Base-by-base conservation (phyloP, 768 basidiomycete genomes). In the Hydnomerulius pinastri region DNA sequence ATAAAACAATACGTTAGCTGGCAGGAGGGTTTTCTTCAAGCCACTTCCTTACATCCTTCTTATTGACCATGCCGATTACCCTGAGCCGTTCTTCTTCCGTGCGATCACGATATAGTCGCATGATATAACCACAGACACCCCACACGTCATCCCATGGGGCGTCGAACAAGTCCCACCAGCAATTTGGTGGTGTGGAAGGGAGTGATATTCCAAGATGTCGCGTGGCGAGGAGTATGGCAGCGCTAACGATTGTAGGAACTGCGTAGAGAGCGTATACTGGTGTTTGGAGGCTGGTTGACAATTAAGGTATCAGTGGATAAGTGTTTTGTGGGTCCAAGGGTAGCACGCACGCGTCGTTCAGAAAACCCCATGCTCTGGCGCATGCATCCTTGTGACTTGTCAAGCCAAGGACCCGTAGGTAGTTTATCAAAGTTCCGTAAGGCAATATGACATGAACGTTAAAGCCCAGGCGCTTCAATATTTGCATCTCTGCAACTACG, bases 91-190 rank as follows among this genome's bases (percentile, higher is more conserved):
- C 74, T 41, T 71, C 68, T 18, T 56, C 64, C 9, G 68, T 73
- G 43, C 85, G 75, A 41, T 74, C 64, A 4, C 84, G 77, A 65
- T 90, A 98, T 4, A 98, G 71, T 33, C 86, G 77, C 87, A 91
- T 89, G 43, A 96, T 79, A 59, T 80, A 77, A n/a, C 91, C 92
- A 52, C 86, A 86, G 7, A 94, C 83, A 57, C 77, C 83, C 85
- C 87, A 88, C 23, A 97, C 77, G 59, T 97, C 95, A 46, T 93
- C 91, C 83, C 85, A 90, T 0, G 83, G 76, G 0, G 92, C 90
- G 63, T 98, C 97, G 61, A 99, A 99, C 6, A 98, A 75, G 37
- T 89, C 83, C 87, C 90, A 96, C 97, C 97, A 99, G 49, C 84
- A 81, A 47, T 85, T 77, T 0, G 87, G 82, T 10, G 85, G 76